A percentile compares a stretch with the other conserved stretches of the same genome.
Conservation (phyloP, 768 basidiomycete genomes). For the Naganishia vishniacii region DNA sequence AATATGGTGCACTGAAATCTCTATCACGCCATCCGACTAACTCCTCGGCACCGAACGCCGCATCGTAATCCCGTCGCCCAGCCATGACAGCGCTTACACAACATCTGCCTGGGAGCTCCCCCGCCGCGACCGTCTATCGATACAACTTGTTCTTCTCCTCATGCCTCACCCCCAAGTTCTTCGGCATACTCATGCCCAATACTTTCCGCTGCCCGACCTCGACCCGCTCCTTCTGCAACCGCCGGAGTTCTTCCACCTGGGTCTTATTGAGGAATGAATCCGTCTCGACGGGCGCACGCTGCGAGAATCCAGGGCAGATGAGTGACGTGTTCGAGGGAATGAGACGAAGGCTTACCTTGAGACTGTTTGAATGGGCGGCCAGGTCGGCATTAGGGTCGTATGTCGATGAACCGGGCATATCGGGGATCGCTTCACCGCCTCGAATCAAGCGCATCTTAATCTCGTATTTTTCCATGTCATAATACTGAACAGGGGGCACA, state of each 20-base stretch:
- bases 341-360: conserved; percentile 58
- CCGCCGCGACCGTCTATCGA: too few species aligned
- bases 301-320: background rate
- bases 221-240: conserved; percentile 75
- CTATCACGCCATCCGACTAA: too few species aligned
- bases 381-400: conserved; percentile 84
- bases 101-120: too few species aligned
- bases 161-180: conserved; percentile 41
- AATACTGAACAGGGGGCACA: conserved; percentile 54
- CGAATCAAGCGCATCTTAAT: conserved; percentile 75
- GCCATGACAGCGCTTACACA: too few species aligned
- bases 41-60: too few species aligned
- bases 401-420: conserved; percentile 50
- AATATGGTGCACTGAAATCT: too few species aligned
- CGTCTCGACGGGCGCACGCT: conserved; percentile 53
- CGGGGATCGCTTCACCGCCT: conserved; percentile 70
- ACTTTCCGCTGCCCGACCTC: conserved; percentile 56
- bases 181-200: conserved; percentile 41
- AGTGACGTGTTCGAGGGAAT: background rate
- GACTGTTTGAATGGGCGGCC: conserved; percentile 64
- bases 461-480: conserved; percentile 80
- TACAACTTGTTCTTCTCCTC: conserved; percentile 34
- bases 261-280: conserved; percentile 73
- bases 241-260: conserved; percentile 72
- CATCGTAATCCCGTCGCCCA: too few species aligned